These are phyloP conservation scores for Tillandsia fasciculata DNA, from an alignment of 176 grass and related monocot species.

Conservation along the genomic window DNA sequence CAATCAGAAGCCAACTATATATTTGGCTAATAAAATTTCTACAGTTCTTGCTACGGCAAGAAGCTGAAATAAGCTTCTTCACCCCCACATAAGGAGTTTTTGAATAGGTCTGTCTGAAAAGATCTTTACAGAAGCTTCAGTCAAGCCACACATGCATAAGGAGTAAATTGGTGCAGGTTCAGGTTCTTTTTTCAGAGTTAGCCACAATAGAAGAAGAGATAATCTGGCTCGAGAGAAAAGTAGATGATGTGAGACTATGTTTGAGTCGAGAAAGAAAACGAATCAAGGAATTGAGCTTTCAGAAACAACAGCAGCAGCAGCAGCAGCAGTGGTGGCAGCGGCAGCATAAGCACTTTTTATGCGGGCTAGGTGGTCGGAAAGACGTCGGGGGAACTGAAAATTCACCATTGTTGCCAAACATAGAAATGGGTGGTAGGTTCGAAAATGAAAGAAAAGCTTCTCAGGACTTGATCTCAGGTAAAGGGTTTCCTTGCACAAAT, in stretches of 20 bases:
- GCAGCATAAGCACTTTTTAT: conserved; percentile 28
- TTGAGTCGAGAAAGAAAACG: conserved; percentile 46
- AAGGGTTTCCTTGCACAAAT: background rate
- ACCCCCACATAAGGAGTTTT: background rate
- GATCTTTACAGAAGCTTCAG: background rate
- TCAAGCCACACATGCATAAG: background rate
- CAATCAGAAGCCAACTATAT: too few species aligned
- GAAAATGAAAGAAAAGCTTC: conserved; percentile 40
- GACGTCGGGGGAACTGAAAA: conserved; percentile 31
- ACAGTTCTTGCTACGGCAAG: too few species aligned
- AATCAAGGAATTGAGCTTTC: conserved; percentile 41
- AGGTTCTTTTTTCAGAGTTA: conserved; percentile 57
- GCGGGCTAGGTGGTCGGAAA: conserved; percentile 29
- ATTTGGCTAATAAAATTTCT: too few species aligned
- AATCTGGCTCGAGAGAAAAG: conserved; percentile 65
- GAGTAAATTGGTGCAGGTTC: conserved; percentile 25
- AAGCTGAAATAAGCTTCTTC: too few species aligned
- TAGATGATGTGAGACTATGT: conserved; percentile 50
- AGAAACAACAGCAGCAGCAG: conserved; percentile 21
- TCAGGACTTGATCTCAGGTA: conserved; percentile 25
- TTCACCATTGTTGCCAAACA: conserved; percentile 22
- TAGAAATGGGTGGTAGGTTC: conserved; percentile 7
- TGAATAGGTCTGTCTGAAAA: background rate
- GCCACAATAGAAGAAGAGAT: conserved; percentile 89
- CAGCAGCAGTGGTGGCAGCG: conserved; percentile 23